Evolutionary conservation across 148 eudicot genomes (phyloP).

Genomic region (Rhododendron vialii): DNA sequence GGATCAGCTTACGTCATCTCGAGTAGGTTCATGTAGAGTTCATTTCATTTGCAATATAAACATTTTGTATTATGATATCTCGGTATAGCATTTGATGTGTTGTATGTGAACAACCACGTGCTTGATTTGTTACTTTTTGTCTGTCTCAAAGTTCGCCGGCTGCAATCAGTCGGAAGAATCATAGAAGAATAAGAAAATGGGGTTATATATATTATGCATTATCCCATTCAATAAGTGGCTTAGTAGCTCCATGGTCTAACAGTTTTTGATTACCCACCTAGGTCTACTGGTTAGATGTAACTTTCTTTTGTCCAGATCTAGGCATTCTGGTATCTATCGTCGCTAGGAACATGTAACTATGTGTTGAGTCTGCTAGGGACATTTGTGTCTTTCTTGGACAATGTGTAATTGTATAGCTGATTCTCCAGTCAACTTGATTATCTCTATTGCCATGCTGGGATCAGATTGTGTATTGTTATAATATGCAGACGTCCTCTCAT

Average conservation of each 20-base stretch:
- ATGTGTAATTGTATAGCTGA: neutral
- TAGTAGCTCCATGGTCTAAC: neutral
- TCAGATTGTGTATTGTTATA: neutral
- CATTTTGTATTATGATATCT: neutral
- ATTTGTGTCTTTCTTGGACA: neutral
- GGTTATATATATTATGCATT: neutral
- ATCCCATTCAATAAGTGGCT: neutral
- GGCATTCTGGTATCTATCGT: neutral
- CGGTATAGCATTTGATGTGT: neutral
- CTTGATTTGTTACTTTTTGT: neutral
- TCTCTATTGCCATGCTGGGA: neutral
- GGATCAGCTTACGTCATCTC: conserved; percentile 66
- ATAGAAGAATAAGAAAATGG: neutral
- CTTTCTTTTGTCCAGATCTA: neutral
- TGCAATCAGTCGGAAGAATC: neutral
- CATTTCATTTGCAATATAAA: neutral
- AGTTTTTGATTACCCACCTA: neutral
- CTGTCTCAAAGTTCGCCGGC: neutral
- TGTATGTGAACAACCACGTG: neutral
- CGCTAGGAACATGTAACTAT: neutral
- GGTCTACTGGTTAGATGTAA: neutral
- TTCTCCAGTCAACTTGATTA: neutral
- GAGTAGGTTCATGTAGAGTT: conserved; percentile 34
- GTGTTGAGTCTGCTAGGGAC: neutral
- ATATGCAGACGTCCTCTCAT: neutral